Evolutionary conservation across 371 early-diverging fungal species (phyloP), one percentile per base, ranked within the genome.

Genomic region (Rhizopus microsporus): DNA sequence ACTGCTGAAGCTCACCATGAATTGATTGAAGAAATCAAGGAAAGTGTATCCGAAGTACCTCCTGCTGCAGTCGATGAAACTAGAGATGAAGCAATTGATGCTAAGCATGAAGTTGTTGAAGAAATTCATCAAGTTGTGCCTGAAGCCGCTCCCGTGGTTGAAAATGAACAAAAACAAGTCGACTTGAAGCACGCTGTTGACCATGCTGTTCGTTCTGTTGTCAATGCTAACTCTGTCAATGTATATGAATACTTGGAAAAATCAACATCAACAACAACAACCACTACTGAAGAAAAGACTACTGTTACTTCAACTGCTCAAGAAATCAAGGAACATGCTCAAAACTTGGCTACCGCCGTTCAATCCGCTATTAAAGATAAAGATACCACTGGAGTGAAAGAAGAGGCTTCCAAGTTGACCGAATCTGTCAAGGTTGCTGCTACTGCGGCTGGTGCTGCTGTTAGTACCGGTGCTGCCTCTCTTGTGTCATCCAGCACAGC

Each of bases 401-500:
- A 45, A 23, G 52, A 51, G 39, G 47, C 58, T 29, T 15, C 40
- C 35, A 53, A 57, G 15, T 48, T 57, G 15, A 17, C 54, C 44
- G 49, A 57, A 9, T 34, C 55, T 50, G 57, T 45, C 17, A 58
- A 51, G 59, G 32, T 37, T 37, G 53, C 53, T 53, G 59, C 54
- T 8, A 45, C 15, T 23, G 44, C 42, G 9, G 31, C 42, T 13
- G 57, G 9, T 29, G 31, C 42, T 39, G 52, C 54, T 13, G 50
- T 45, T n/a, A 47, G 45, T 54, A 56, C 55, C 55, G 50, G 51
- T 56, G 51, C 29, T n/a, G 51, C 59, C 12, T 34, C 56, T 56
- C 17, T 44, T 55, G 54, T 29, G 7, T 31, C 38, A 13, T 40
- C 65, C 17, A 53, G 46, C 31, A 53, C 38, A 13, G 55, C 35